A percentile compares a stretch with the other conserved stretches of the same genome.
Conservation (phyloP, 805 yeast species). For the Torulaspora indica region DNA sequence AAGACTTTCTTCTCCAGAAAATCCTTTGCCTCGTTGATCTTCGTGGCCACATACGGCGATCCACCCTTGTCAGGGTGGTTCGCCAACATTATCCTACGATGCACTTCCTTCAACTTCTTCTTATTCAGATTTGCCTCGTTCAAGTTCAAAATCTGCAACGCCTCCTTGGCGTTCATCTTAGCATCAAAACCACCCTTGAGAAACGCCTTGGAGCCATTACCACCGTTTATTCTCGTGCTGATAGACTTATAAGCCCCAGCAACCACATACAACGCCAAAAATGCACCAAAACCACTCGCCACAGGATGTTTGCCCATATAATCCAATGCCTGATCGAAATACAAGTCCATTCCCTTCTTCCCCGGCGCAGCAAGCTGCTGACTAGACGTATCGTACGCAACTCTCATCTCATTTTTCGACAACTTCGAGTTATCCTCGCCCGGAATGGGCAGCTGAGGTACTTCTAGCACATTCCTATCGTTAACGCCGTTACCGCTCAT, state of each 20-base stretch:
- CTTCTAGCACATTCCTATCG: conserved; percentile 15
- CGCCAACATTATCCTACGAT: conserved; percentile 81
- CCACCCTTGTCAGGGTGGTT: conserved; percentile 97
- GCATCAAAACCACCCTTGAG: conserved; percentile 84
- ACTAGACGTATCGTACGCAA: conserved; percentile 21
- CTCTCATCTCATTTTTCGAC: conserved; percentile 2
- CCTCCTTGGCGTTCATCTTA: conserved; percentile 89
- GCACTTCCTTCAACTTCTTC: conserved; percentile 73
- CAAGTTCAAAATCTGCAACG: conserved; percentile 74
- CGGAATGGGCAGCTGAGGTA: conserved; percentile 32
- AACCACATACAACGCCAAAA: conserved; percentile 56
- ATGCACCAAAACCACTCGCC: conserved; percentile 63
- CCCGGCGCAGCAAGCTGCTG: conserved; percentile 22
- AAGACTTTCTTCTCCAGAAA: conserved; percentile 34
- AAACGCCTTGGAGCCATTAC: conserved; percentile 50
- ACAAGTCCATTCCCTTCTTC: conserved; percentile 46
- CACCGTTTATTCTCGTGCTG: conserved; percentile 47
- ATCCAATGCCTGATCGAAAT: conserved; percentile 55
- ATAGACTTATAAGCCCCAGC: conserved; percentile 61
- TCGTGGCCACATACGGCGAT: conserved; percentile 81
- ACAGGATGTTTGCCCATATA: conserved; percentile 75
- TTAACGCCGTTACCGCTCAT: conserved; percentile 7
- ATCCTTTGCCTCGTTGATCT: conserved; percentile 87
- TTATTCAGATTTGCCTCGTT: conserved; percentile 60
- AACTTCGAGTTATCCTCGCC: conserved; percentile 18